Evolutionary conservation across 345 rosid species (phyloP).

Genomic region (Geranium brycei): DNA sequence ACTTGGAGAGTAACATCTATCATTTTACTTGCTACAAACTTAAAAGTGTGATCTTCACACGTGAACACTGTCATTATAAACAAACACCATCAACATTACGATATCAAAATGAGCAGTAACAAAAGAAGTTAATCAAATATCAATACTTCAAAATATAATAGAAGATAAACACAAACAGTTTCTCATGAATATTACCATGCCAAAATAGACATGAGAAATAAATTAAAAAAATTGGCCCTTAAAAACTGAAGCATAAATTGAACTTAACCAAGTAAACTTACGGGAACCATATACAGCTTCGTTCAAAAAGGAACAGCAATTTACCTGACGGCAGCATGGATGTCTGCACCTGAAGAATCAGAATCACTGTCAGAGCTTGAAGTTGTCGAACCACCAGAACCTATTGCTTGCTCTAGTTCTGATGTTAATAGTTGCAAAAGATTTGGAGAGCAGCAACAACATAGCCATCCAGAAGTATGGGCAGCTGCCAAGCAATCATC

Average conservation of each 20-base stretch:
- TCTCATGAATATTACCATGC: neutral
- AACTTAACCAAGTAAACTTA: no score
- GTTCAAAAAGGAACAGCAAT: neutral
- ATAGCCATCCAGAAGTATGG: conserved; percentile 66
- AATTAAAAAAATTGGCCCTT: no score
- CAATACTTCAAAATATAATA: neutral
- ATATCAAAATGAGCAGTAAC: neutral
- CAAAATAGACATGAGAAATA: no score
- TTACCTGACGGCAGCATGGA: conserved; percentile 40
- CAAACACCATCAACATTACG: neutral
- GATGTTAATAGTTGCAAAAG: conserved; percentile 47
- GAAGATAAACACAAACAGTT: neutral
- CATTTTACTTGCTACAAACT: neutral
- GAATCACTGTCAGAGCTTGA: conserved; percentile 61
- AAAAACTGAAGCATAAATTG: neutral
- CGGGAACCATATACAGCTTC: neutral
- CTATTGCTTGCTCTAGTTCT: conserved; percentile 66
- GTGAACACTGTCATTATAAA: neutral
- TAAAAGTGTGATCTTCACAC: neutral
- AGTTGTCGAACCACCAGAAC: conserved; percentile 20
- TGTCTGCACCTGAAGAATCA: conserved; percentile 52
- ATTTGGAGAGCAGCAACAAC: conserved; percentile 76
- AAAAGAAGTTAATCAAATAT: no score
- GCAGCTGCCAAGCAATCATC: conserved; percentile 52
- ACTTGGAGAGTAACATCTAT: neutral